These are phyloP conservation scores for Amaranthus hypochondriacus DNA, from an alignment of 148 eudicot genomes.

Conservation along the genomic window DNA sequence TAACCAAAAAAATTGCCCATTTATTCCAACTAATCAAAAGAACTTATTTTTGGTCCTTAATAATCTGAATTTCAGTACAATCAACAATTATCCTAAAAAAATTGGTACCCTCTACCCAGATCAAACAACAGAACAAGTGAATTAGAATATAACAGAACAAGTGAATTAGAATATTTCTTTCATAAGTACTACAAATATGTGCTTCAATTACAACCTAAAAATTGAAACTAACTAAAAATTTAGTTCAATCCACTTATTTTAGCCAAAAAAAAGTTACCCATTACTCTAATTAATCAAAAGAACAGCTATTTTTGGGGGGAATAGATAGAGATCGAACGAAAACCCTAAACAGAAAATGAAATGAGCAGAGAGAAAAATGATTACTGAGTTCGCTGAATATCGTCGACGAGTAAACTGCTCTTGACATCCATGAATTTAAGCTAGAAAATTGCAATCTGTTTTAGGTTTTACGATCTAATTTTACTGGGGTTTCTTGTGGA, in stretches of 20 bases:
- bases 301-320: neutral
- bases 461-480: neutral
- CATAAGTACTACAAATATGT: too few relatives aligned
- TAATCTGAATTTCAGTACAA: neutral
- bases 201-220: too few relatives aligned
- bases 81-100: neutral
- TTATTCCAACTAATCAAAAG: too few relatives aligned
- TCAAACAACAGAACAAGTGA: neutral
- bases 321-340: constrained; percentile 12
- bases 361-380: neutral
- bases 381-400: constrained; percentile 30
- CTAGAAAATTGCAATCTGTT: neutral
- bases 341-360: constrained; percentile 4
- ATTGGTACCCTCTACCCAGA: too few relatives aligned
- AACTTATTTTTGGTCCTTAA: too few relatives aligned
- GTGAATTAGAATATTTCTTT: too few relatives aligned
- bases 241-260: too few relatives aligned
- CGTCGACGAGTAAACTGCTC: constrained; percentile 22
- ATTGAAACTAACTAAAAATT: too few relatives aligned
- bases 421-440: constrained; percentile 10
- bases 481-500: neutral
- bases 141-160: too few relatives aligned
- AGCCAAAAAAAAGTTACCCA: too few relatives aligned
- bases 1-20: too few relatives aligned
- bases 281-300: neutral